Evolutionary conservation across 169 alveolate species (phyloP).

Genomic region (Babesia bigemina): DNA sequence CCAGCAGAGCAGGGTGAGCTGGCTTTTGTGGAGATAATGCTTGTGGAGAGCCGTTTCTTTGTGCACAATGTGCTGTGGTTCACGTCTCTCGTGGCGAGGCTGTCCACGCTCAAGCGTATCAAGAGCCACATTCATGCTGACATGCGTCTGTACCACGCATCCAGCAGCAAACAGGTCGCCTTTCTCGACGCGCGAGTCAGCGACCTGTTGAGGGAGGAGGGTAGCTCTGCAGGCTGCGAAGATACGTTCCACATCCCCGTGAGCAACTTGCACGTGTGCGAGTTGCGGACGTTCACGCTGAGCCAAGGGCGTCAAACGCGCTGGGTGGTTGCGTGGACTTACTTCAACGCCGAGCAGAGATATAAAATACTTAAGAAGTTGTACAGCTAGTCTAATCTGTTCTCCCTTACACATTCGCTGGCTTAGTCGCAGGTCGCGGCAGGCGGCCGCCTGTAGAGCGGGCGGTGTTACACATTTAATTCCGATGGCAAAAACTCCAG

Average conservation of each 20-base stretch:
- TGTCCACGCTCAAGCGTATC: conserved; percentile 70
- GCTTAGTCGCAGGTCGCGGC: not conserved
- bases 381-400: not conserved
- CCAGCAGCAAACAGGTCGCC: conserved; percentile 55
- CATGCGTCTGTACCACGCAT: conserved; percentile 68
- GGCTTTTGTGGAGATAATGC: conserved; percentile 73
- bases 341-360: conserved; percentile 70
- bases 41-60: conserved; percentile 68
- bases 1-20: conserved; percentile 71
- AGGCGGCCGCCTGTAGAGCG: too few species aligned
- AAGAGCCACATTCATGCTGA: conserved; percentile 69
- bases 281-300: conserved; percentile 72
- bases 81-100: conserved; percentile 72
- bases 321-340: conserved; percentile 80
- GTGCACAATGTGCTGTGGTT: conserved; percentile 76
- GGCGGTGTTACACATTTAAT: too few species aligned
- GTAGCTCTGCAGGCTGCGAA: not conserved
- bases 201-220: conserved; percentile 12
- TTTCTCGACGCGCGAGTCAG: conserved; percentile 53
- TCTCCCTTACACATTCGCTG: not conserved
- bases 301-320: conserved; percentile 71
- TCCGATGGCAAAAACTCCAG: too few species aligned
- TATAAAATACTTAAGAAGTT: conserved; percentile 24
- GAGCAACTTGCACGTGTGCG: conserved; percentile 63
- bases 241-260: conserved; percentile 4